phyloP scores from a whole-genome alignment of 805 yeast species.

The Spathaspora hagerdaliae region DNA sequence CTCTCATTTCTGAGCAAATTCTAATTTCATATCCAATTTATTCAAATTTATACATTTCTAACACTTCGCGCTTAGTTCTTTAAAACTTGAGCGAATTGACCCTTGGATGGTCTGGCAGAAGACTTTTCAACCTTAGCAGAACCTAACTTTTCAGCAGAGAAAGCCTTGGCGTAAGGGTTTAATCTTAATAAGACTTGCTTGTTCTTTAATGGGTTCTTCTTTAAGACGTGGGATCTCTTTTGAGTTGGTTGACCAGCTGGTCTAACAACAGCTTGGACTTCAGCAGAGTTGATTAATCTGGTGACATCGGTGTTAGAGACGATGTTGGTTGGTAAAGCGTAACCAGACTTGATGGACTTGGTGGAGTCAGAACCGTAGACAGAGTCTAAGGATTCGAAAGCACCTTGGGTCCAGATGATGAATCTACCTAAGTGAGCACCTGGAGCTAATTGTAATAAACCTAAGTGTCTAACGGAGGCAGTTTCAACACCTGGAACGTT shows the following conservation, averaged over 20 bases:
- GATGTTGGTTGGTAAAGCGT: conserved; percentile 92
- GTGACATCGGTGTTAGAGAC: conserved; percentile 93
- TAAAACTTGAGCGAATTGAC: conserved; percentile 64
- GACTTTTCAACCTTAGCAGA: conserved; percentile 69
- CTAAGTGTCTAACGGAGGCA: conserved; percentile 84
- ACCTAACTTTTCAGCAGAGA: conserved; percentile 86
- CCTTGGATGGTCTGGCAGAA: conserved; percentile 65
- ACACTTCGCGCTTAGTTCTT: conserved; percentile 35
- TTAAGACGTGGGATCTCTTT: conserved; percentile 91
- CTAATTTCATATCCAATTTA: background rate
- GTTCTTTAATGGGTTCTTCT: conserved; percentile 98
- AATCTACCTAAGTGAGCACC: conserved; percentile 99
- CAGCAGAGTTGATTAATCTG: conserved; percentile 98
- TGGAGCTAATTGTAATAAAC: conserved; percentile 98
- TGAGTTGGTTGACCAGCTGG: conserved; percentile 93
- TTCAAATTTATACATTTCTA: background rate
- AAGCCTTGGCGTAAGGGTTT: conserved; percentile 99
- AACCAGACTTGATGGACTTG: conserved; percentile 80
- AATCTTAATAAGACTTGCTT: conserved; percentile 95
- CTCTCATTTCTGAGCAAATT: no score
- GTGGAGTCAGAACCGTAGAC: conserved; percentile 94
- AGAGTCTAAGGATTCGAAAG: conserved; percentile 93
- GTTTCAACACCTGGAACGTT: conserved; percentile 99
- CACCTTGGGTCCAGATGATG: conserved; percentile 99
- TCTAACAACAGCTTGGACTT: conserved; percentile 95